phyloP scores from a whole-genome alignment of 495 filamentous ascomycete genomes.

The Monascus purpureus region DNA sequence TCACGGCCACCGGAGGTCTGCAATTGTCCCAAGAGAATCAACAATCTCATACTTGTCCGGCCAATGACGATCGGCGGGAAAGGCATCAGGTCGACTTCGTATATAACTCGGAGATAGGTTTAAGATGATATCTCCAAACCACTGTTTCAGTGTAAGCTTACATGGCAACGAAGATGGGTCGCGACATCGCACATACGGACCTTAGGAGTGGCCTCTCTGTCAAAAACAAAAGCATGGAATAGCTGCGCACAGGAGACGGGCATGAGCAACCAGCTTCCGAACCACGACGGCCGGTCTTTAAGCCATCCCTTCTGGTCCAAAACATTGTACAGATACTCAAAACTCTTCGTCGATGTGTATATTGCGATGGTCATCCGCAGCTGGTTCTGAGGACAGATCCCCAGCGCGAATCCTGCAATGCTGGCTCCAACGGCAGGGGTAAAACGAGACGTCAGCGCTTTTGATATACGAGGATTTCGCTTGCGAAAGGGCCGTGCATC shows the following conservation, averaged over 20 bases:
- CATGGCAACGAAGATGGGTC: background rate
- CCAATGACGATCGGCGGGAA: constrained; percentile 56
- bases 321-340: constrained; percentile 79
- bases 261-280: constrained; percentile 93
- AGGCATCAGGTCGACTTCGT: constrained; percentile 51
- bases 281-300: constrained; percentile 69
- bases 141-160: constrained; percentile 19
- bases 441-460: constrained; percentile 61
- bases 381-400: constrained; percentile 64
- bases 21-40: constrained; percentile 68
- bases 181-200: constrained; percentile 14
- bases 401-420: constrained; percentile 67
- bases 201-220: constrained; percentile 72
- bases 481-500: constrained; percentile 62
- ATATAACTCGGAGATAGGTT: constrained; percentile 66
- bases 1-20: constrained; percentile 72
- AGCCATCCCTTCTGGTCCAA: constrained; percentile 70
- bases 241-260: constrained; percentile 84
- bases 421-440: constrained; percentile 82
- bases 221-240: constrained; percentile 83
- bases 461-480: constrained; percentile 64
- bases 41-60: constrained; percentile 63
- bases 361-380: constrained; percentile 67
- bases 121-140: constrained; percentile 61
- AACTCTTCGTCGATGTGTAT: constrained; percentile 59